Percentiles rank a stretch among this genome's conserved stretches.
Conservation (phyloP, 345 rosid species). For the Gossypium anomalum region DNA sequence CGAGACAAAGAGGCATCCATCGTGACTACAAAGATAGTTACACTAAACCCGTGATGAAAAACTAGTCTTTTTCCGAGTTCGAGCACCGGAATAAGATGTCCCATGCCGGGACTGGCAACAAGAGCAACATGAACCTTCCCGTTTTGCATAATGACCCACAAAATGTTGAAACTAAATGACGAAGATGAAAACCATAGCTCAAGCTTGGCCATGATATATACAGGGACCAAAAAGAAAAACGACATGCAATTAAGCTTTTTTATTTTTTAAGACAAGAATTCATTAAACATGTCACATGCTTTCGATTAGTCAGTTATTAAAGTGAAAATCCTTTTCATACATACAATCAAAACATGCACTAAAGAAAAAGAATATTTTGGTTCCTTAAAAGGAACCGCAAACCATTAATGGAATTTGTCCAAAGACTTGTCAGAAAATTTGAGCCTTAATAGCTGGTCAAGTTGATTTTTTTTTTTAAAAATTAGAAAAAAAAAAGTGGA, state of each 20-base stretch:
- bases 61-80: slow-evolving; percentile 53
- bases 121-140: slow-evolving; percentile 40
- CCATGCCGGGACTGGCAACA: slow-evolving; percentile 68
- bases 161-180: not conserved
- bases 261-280: too few species aligned
- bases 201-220: not conserved
- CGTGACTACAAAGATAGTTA: slow-evolving; percentile 43
- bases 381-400: not conserved
- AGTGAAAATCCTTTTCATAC: not conserved
- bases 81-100: slow-evolving; percentile 60
- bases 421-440: too few species aligned
- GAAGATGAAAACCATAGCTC: not conserved
- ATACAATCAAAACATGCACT: not conserved
- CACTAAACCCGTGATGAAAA: slow-evolving; percentile 32
- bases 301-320: not conserved
- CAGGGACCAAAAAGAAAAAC: too few species aligned
- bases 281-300: too few species aligned
- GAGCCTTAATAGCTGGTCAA: too few species aligned
- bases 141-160: slow-evolving; percentile 24
- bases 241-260: not conserved
- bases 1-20: slow-evolving; percentile 27
- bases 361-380: not conserved
- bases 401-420: too few species aligned
- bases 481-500: too few species aligned
- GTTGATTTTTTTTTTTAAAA: too few species aligned